A percentile compares a stretch with the other conserved stretches of the same genome.
phyloP scores from a whole-genome alignment of 257 asterid genomes.

The Nicotiana benthamiana region DNA sequence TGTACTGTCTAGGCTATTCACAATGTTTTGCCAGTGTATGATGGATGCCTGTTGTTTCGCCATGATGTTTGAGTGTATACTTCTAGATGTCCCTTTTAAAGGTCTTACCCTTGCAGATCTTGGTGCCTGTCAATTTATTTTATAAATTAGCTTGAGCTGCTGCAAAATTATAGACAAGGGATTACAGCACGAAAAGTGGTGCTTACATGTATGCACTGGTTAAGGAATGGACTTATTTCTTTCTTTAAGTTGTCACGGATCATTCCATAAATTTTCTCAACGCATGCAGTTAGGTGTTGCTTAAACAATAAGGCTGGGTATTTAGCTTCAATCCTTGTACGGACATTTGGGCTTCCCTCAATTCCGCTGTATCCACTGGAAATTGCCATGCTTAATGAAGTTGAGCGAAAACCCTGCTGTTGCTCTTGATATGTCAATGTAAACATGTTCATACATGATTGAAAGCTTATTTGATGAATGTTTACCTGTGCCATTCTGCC shows the following conservation, averaged over 20 bases:
- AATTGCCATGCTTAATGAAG: conserved; percentile 57
- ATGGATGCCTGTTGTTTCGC: conserved; percentile 72
- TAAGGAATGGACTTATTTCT: conserved; percentile 75
- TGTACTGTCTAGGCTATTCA: conserved; percentile 55
- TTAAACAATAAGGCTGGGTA: conserved; percentile 86
- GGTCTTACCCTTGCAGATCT: conserved; percentile 73
- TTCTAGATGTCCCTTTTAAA: conserved; percentile 60
- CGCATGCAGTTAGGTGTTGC: conserved; percentile 91
- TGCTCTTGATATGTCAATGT: conserved; percentile 17
- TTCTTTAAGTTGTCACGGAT: conserved; percentile 83
- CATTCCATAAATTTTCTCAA: conserved; percentile 84
- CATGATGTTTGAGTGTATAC: conserved; percentile 48
- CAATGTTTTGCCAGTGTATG: conserved; percentile 76
- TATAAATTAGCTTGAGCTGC: conserved; percentile 4
- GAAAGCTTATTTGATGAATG: conserved; percentile 12
- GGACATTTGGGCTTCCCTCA: conserved; percentile 60
- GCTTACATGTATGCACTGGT: conserved; percentile 76
- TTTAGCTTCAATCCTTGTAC: conserved; percentile 79
- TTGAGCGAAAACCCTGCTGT: conserved; percentile 58
- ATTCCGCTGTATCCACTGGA: conserved; percentile 90
- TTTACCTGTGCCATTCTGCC: conserved; percentile 90
- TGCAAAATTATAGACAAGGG: background rate
- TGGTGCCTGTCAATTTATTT: conserved; percentile 64
- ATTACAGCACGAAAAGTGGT: conserved; percentile 4
- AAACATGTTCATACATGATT: conserved; percentile 2